Conservation (phyloP, 2,329 filamentous ascomycete genomes). For the Fusarium cicatricum region DNA sequence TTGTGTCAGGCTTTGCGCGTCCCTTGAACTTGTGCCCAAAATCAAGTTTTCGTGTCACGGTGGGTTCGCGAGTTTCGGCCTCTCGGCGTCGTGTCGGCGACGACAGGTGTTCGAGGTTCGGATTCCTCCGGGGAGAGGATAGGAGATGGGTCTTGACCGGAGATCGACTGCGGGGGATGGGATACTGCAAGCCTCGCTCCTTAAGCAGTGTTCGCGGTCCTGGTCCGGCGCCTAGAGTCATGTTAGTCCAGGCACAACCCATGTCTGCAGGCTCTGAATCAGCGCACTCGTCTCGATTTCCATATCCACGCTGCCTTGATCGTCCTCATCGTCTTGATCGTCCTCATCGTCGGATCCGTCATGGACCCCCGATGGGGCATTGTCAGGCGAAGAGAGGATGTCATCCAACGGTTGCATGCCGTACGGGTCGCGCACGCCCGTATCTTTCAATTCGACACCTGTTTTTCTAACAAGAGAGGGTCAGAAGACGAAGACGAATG, state of each 20-base stretch:
- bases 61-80: slow-evolving; percentile 46
- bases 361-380: slow-evolving; percentile 44
- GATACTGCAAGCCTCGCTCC: slow-evolving; percentile 57
- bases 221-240: slow-evolving; percentile 57
- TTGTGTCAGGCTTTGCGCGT: slow-evolving; percentile 31
- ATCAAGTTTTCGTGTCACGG: slow-evolving; percentile 64
- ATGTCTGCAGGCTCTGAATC: not conserved
- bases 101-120: slow-evolving; percentile 62
- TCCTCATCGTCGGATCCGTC: slow-evolving; percentile 36
- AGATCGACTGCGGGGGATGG: slow-evolving; percentile 61
- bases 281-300: slow-evolving; percentile 59
- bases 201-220: slow-evolving; percentile 62
- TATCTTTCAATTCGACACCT: slow-evolving; percentile 81
- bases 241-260: slow-evolving; percentile 30
- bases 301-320: slow-evolving; percentile 57
- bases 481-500: slow-evolving; percentile 8
- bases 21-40: slow-evolving; percentile 48
- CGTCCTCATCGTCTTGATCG: slow-evolving; percentile 37
- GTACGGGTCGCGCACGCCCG: slow-evolving; percentile 84
- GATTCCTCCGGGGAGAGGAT: slow-evolving; percentile 69
- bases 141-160: slow-evolving; percentile 69
- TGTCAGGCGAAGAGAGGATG: slow-evolving; percentile 88
- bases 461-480: slow-evolving; percentile 73
- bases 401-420: slow-evolving; percentile 88
- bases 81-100: slow-evolving; percentile 56